These are phyloP conservation scores for Plasmodium chabaudi DNA, from an alignment of 169 alveolate species.

Conservation along the genomic window DNA sequence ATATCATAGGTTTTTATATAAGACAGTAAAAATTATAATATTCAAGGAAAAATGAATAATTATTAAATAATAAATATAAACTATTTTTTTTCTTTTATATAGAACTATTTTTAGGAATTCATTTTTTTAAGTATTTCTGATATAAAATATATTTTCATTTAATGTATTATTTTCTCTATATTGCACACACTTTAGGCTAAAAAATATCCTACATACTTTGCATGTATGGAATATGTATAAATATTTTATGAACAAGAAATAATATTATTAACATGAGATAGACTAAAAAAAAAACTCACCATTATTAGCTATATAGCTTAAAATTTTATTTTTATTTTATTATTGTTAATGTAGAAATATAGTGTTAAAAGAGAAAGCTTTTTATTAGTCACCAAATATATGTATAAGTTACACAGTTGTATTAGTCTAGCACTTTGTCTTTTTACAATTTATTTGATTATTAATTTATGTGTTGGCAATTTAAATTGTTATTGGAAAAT, in stretches of 20 bases:
- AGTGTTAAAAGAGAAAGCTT: neutral
- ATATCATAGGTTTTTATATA: no score
- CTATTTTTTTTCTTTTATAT: neutral
- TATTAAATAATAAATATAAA: neutral
- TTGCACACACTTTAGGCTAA: conserved; percentile 28
- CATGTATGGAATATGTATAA: conserved; percentile 5
- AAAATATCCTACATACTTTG: conserved; percentile 1
- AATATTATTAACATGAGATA: conserved; percentile 3
- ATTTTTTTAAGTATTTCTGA: conserved; percentile 22
- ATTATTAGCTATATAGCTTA: conserved; percentile 10
- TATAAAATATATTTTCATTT: neutral
- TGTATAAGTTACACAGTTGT: no score
- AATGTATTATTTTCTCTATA: conserved; percentile 30
- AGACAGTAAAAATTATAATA: no score
- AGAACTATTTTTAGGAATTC: conserved; percentile 14
- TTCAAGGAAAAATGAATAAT: neutral
- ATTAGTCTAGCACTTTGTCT: no score
- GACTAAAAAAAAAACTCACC: conserved; percentile 33
- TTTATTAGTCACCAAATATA: neutral
- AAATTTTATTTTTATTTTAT: conserved; percentile 21
- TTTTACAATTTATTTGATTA: no score
- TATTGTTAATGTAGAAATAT: conserved; percentile 29
- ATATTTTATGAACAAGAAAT: conserved; percentile 27
- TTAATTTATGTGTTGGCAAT: no score
- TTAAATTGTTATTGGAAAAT: neutral